phyloP scores from a whole-genome alignment of 2,329 filamentous ascomycete species.

The Acrocalymma vagum region DNA sequence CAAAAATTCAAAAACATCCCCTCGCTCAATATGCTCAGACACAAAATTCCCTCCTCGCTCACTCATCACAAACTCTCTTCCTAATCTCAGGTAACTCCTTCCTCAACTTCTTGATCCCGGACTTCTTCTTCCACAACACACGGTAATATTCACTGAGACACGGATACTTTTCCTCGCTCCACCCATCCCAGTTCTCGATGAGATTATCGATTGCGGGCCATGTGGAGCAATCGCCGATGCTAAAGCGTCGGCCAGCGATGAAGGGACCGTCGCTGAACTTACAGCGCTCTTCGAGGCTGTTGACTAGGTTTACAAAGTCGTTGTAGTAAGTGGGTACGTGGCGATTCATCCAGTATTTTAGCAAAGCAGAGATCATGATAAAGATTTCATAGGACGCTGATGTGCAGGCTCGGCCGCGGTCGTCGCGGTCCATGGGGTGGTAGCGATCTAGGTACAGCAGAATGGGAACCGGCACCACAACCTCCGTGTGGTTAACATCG shows the following conservation, averaged over 20 bases:
- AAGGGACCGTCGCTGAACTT: slow-evolving; percentile 27
- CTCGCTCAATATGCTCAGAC: no score
- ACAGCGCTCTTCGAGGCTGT: slow-evolving; percentile 28
- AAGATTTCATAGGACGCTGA: slow-evolving; percentile 30
- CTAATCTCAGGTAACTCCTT: slow-evolving; percentile 21
- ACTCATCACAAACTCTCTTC: no score
- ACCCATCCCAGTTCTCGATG: slow-evolving; percentile 26
- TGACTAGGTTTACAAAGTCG: slow-evolving; percentile 24
- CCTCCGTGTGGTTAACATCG: slow-evolving; percentile 43
- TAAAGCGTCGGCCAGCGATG: slow-evolving; percentile 40
- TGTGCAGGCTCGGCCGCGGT: slow-evolving; percentile 22
- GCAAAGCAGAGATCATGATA: slow-evolving; percentile 14
- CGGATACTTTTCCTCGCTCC: slow-evolving; percentile 28
- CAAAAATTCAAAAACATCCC: no score
- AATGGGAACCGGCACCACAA: slow-evolving; percentile 30
- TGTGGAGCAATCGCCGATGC: slow-evolving; percentile 40
- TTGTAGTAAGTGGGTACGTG: slow-evolving; percentile 15
- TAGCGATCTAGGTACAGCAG: slow-evolving; percentile 47
- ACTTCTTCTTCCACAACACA: slow-evolving; percentile 41
- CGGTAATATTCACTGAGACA: slow-evolving; percentile 34
- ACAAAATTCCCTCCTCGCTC: no score
- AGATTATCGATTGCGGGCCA: slow-evolving; percentile 44
- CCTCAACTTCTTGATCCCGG: slow-evolving; percentile 32
- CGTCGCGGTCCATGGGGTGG: slow-evolving; percentile 30
- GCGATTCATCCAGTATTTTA: slow-evolving; percentile 27